Evolutionary conservation across 208 protist genomes (phyloP).

Genomic region (Trypanosoma rangeli): DNA sequence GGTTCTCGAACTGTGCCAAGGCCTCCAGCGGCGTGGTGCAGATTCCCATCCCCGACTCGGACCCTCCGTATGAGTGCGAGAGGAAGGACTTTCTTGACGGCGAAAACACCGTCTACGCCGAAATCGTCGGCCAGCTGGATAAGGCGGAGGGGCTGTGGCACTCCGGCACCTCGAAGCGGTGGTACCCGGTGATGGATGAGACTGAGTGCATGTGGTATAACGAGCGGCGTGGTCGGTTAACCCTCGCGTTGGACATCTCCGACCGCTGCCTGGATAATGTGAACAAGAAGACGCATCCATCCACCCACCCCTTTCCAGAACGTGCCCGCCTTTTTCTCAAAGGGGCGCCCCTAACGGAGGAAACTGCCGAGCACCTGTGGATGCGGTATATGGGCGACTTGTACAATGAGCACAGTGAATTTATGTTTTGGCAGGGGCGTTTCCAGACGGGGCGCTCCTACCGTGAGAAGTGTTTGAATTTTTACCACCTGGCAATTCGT

Average conservation of each 20-base stretch:
- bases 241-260: constrained; percentile 77
- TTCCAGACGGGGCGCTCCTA: constrained; percentile 71
- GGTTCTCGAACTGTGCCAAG: constrained; percentile 81
- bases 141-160: constrained; percentile 87
- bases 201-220: constrained; percentile 92
- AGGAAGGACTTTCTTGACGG: constrained; percentile 90
- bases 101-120: constrained; percentile 77
- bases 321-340: constrained; percentile 79
- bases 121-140: constrained; percentile 76
- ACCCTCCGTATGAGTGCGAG: constrained; percentile 85
- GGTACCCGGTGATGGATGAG: constrained; percentile 86
- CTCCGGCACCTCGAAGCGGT: constrained; percentile 77
- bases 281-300: constrained; percentile 90
- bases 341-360: constrained; percentile 83
- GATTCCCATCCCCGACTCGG: constrained; percentile 82
- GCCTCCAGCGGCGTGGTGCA: constrained; percentile 74
- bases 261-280: constrained; percentile 87
- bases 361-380: constrained; percentile 91
- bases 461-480: constrained; percentile 74
- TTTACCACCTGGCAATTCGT: constrained; percentile 82
- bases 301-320: constrained; percentile 90
- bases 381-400: constrained; percentile 89
- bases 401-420: constrained; percentile 84
- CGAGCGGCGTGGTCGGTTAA: constrained; percentile 83
- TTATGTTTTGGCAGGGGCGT: constrained; percentile 81